Conservation (phyloP, 805 yeast genomes). For the Candida ficus region DNA sequence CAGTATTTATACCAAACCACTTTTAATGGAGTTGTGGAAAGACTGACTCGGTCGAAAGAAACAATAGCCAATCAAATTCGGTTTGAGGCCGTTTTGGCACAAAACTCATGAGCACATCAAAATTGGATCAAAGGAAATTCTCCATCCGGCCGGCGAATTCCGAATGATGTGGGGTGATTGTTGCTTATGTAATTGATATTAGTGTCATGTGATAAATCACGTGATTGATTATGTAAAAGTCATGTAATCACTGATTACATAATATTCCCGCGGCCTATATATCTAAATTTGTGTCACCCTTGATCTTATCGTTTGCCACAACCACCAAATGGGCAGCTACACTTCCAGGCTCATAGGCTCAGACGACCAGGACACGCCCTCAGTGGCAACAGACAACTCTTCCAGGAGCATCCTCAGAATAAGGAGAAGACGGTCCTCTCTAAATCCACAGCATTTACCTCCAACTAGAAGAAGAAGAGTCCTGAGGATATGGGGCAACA, state of each 20-base stretch:
- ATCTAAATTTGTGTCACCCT: no score
- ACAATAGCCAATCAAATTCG: not conserved
- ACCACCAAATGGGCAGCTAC: not conserved
- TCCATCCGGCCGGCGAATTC: not conserved
- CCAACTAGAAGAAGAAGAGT: conserved; percentile 22
- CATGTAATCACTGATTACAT: no score
- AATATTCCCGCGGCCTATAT: no score
- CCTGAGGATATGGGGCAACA: conserved; percentile 16
- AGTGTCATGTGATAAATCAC: no score
- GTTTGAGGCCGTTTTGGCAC: not conserved
- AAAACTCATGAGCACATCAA: not conserved
- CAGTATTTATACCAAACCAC: no score
- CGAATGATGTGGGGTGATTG: not conserved
- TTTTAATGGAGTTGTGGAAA: not conserved
- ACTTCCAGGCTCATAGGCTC: not conserved
- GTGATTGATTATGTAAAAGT: not conserved
- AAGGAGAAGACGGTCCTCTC: conserved; percentile 24
- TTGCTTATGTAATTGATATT: not conserved
- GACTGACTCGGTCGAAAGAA: not conserved
- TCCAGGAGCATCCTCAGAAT: conserved; percentile 6
- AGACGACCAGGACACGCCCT: no score
- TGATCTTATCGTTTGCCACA: no score
- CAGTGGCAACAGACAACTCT: not conserved
- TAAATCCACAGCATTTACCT: conserved; percentile 10
- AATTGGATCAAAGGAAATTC: not conserved